A percentile compares a stretch with the other conserved stretches of the same genome.
These are phyloP conservation scores for Erigeron philadelphicus DNA, from an alignment of 140 eudicot genomes.

Conservation along the genomic window DNA sequence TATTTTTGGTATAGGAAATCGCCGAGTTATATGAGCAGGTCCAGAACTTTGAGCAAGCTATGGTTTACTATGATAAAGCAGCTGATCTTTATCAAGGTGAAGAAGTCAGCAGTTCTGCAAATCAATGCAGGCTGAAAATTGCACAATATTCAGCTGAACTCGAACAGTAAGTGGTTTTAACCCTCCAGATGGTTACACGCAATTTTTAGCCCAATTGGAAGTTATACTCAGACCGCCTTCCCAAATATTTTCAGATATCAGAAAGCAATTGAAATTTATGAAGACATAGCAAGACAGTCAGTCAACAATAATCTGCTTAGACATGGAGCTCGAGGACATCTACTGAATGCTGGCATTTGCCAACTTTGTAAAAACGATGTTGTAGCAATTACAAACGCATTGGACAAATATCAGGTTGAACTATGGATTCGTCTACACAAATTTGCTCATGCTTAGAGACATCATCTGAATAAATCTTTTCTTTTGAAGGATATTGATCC, in stretches of 20 bases:
- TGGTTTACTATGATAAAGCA: constrained; percentile 54
- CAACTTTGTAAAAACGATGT: constrained; percentile 58
- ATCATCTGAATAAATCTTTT: not conserved
- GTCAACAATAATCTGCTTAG: constrained; percentile 48
- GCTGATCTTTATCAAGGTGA: constrained; percentile 65
- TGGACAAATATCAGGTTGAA: constrained; percentile 53
- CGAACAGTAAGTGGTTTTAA: constrained; percentile 45
- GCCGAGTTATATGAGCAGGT: constrained; percentile 54
- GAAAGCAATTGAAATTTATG: constrained; percentile 54
- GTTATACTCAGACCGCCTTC: not conserved
- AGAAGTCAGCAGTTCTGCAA: constrained; percentile 55
- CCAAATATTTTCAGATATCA: constrained; percentile 35
- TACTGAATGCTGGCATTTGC: constrained; percentile 66
- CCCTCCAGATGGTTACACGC: not conserved
- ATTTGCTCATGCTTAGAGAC: not conserved
- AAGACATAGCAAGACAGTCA: constrained; percentile 49
- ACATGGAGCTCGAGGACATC: constrained; percentile 61
- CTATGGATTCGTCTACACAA: not conserved
- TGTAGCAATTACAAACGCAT: constrained; percentile 50
- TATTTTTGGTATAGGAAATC: constrained; percentile 42
- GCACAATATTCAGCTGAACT: constrained; percentile 64
- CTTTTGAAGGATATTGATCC: constrained; percentile 45
- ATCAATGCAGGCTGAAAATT: constrained; percentile 58
- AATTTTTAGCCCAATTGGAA: not conserved
- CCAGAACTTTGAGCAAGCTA: constrained; percentile 48